Evolutionary conservation across 495 filamentous ascomycete species (phyloP).

Genomic region (Penicillium coprophilum): DNA sequence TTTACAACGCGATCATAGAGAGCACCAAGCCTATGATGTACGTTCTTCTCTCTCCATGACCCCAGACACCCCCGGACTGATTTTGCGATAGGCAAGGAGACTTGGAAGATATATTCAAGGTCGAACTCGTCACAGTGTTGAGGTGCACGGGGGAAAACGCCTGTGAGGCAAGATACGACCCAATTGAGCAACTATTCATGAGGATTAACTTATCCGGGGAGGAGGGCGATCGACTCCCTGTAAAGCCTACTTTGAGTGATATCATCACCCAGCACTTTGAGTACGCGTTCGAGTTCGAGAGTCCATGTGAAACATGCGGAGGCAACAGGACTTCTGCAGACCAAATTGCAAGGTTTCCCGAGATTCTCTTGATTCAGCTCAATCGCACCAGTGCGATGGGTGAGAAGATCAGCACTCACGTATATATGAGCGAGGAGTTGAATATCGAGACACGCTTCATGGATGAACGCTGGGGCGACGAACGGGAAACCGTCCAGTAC

Average conservation of each 20-base stretch:
- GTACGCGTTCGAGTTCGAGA: background rate
- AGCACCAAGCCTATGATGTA: slow-evolving; percentile 6
- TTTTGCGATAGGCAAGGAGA: background rate
- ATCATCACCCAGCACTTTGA: background rate
- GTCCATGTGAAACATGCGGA: background rate
- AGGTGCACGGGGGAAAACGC: background rate
- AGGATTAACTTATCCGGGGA: background rate
- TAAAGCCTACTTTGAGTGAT: background rate
- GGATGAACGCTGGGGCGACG: background rate
- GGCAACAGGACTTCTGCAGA: background rate
- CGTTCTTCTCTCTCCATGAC: slow-evolving; percentile 2
- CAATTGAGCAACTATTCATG: background rate
- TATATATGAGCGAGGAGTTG: slow-evolving; percentile 1
- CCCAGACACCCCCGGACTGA: background rate
- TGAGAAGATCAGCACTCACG: slow-evolving; percentile 1
- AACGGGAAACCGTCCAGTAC: slow-evolving; percentile 20
- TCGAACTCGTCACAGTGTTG: background rate
- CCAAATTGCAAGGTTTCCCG: slow-evolving; percentile 5
- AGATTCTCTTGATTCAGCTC: slow-evolving; percentile 18
- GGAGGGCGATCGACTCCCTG: background rate
- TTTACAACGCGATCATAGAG: slow-evolving; percentile 16
- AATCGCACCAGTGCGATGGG: background rate
- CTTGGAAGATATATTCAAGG: slow-evolving; percentile 1
- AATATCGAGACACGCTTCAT: background rate
- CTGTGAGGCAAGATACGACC: background rate